Conservation (phyloP, 495 filamentous ascomycete genomes). For the Melanomma pulvis-pyrius region DNA sequence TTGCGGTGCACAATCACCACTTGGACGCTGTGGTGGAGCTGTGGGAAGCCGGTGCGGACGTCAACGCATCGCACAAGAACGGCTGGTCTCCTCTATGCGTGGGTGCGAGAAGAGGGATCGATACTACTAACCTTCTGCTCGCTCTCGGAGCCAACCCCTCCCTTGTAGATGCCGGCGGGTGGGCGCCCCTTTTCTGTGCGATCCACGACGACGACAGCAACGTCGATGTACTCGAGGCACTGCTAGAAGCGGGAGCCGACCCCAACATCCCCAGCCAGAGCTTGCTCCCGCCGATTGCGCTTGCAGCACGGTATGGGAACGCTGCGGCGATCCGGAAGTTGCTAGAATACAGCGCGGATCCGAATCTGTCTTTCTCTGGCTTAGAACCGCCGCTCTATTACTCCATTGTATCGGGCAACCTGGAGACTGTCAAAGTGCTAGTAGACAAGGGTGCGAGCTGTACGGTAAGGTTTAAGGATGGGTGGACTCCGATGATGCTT, state of each 20-base stretch:
- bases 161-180: background rate
- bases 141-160: background rate
- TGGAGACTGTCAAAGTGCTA: background rate
- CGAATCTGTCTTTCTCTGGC: background rate
- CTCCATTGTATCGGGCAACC: background rate
- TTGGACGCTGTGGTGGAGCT: slow-evolving; percentile 2
- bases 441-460: background rate
- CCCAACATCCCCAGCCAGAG: slow-evolving; percentile 1
- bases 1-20: background rate
- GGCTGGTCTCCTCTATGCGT: background rate
- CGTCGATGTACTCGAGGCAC: background rate
- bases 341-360: background rate
- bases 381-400: background rate
- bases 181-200: background rate
- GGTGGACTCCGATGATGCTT: slow-evolving; percentile 2
- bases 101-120: background rate
- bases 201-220: background rate
- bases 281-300: background rate
- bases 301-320: background rate
- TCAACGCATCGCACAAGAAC: slow-evolving; percentile 6
- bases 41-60: background rate
- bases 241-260: background rate
- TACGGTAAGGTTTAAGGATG: background rate
- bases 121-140: background rate
- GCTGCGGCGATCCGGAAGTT: background rate